Percentiles rank a stretch among this genome's conserved stretches.
phyloP scores from a whole-genome alignment of 2,329 filamentous ascomycete genomes.

The Catunica adiposa region DNA sequence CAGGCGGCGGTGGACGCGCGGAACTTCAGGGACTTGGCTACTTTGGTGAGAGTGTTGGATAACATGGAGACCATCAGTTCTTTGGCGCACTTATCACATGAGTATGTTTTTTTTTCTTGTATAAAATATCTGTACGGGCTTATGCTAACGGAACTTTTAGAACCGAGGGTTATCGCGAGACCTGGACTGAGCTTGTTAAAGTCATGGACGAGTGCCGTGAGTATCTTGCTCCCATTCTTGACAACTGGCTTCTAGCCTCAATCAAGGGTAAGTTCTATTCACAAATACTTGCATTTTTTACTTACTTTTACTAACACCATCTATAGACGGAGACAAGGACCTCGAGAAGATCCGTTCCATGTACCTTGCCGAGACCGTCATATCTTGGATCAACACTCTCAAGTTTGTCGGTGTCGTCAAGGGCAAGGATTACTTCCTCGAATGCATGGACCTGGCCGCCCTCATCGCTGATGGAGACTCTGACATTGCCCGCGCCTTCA shows the following conservation, averaged over 20 bases:
- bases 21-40: conserved; percentile 52
- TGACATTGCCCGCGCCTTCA: conserved; percentile 48
- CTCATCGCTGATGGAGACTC: conserved; percentile 55
- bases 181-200: conserved; percentile 37
- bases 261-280: conserved; percentile 33
- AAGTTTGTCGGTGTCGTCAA: conserved; percentile 62
- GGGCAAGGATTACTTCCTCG: conserved; percentile 58
- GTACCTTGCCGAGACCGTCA: conserved; percentile 72
- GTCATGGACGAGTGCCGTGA: conserved; percentile 38
- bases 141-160: conserved; percentile 16
- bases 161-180: conserved; percentile 27
- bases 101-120: conserved; percentile 28
- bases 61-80: conserved; percentile 49
- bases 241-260: conserved; percentile 43
- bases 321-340: conserved; percentile 40
- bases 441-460: conserved; percentile 74
- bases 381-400: conserved; percentile 68
- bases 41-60: conserved; percentile 48
- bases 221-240: conserved; percentile 44
- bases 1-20: conserved; percentile 38
- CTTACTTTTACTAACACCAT: conserved; percentile 12
- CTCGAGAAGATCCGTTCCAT: conserved; percentile 50
- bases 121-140: not conserved
- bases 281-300: not conserved
- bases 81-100: conserved; percentile 32